Evolutionary conservation across 2,329 filamentous ascomycete genomes (phyloP), one percentile per base, ranked within the genome.

Genomic region (Ambrosiella beaveri): DNA sequence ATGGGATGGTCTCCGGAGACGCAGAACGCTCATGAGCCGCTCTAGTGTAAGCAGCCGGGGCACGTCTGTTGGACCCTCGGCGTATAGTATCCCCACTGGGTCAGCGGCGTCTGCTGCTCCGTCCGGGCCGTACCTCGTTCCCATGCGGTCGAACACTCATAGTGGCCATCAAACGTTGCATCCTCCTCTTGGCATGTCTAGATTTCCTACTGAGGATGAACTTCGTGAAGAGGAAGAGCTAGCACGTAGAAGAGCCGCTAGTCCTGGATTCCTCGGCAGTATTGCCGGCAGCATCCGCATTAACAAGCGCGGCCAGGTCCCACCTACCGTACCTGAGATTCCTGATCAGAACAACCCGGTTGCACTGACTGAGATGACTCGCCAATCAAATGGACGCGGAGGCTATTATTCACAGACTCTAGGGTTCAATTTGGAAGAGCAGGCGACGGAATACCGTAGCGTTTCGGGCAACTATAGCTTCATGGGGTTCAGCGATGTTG

Each of bases 1-100:
- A 70, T 98, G 89, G 84, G 93, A 97, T 70, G 93, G 93, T 3
- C 71, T 98, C 56, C 79, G 91, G 65, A 77, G 89, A 64, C 78
- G 93, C 47, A 82, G 79, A 7, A 78, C 80, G 9, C 36, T 61
- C 13, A 51, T 59, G 44, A 58, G 50, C 57, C 50, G 51, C 41
- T 41, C 54, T 39, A 59, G 57, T 37, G 41, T 57, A 39, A 54
- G 56, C 54, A 57, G 50, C 58, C 60, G 52, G 27, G 57, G 67
- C n/a, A 67, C 69, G 57, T 59, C 58, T 45, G 40, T 59, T 27
- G 58, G 45, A 2, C 54, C 54, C 13, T 57, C 58, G 15, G 58
- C 36, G 40, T 57, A 41, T 45, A 51, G 58, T 27, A 36, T 54
- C 15, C 54, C 58, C 15, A 54, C 54, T 9, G 58, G 58, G 6